Base-by-base conservation (phyloP, 2,329 filamentous ascomycete genomes). In the Pseudogymnoascus sp. region DNA sequence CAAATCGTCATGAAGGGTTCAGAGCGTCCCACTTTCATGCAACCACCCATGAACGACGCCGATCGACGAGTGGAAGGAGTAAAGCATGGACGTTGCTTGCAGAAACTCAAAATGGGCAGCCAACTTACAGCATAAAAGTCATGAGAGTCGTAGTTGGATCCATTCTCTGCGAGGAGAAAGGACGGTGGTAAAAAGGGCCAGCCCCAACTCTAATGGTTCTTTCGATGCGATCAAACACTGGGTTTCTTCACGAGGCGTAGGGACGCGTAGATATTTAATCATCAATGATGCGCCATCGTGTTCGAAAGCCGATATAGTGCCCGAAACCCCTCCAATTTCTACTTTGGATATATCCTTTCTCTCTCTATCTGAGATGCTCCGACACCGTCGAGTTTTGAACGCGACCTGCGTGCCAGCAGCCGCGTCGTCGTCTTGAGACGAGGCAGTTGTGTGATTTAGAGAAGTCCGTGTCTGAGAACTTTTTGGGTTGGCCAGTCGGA, bases 71-170 rank as follows among this genome's bases (percentile, higher is more conserved):
- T 57, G 28, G 19, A 7, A n/a, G 15, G 13, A n/a, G 15, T 50
- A 57, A 33, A 33, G n/a, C 47, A 33, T 11, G 10, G n/a, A 11
- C 13, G 47, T 57, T 57, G 26, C 4, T 57, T 57, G n/a, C 4
- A 57, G n/a, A 33, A 57, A 33, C 31, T 26, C 19, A 57, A 64
- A 71, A 67, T 64, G 53, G 10, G 40, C 38, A 64, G 64, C n/a
- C n/a, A n/a, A 85, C 84, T 83, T 78, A 87, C 85, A 87, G 75
- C 76, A 86, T 80, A 74, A 89, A 89, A 65, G 87, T 88, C 72
- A 88, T 82, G 68, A 89, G 83, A 65, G 87, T 87, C 21, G 86
- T 88, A 44, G 79, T 79, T 62, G 83, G 83, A 74, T 85, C 82
- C 83, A 85, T 84, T 72, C 62, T 69, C 66, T 9, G 8, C 21